phyloP scores from a whole-genome alignment of 257 asterid genomes.

The Hygrophila difformis region DNA sequence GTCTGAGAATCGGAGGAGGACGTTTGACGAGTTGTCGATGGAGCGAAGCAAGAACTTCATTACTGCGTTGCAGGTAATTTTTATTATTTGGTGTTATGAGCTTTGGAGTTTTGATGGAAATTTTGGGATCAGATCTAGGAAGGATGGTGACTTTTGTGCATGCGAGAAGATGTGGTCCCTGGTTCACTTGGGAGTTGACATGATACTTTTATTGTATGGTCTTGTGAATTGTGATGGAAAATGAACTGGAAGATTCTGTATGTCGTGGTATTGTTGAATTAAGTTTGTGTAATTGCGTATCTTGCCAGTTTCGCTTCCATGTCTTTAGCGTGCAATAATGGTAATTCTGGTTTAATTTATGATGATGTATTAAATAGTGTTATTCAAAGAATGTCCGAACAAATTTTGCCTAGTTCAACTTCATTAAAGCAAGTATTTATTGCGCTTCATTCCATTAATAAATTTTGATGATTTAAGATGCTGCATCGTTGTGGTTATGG shows the following conservation, averaged over 20 bases:
- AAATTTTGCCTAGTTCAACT: too few species aligned
- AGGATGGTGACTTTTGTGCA: conserved; percentile 2
- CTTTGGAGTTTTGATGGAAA: conserved; percentile 2
- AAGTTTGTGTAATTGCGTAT: not conserved
- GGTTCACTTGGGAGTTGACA: conserved; percentile 21
- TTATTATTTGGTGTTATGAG: not conserved
- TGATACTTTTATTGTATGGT: not conserved
- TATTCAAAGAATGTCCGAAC: too few species aligned
- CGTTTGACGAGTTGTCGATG: conserved; percentile 62
- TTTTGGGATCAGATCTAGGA: conserved; percentile 37
- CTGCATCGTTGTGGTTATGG: too few species aligned
- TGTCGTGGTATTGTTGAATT: conserved; percentile 8
- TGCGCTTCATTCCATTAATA: too few species aligned
- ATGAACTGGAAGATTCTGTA: conserved; percentile 14
- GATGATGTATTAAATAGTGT: too few species aligned
- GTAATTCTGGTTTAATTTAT: too few species aligned
- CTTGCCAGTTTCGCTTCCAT: too few species aligned
- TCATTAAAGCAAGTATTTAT: too few species aligned
- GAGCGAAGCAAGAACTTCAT: conserved; percentile 81
- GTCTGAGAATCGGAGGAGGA: conserved; percentile 35
- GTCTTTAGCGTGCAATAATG: too few species aligned
- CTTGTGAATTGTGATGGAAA: too few species aligned
- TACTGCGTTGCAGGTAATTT: conserved; percentile 65
- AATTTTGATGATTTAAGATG: too few species aligned
- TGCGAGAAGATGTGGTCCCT: conserved; percentile 12